Evolutionary conservation across 441 rosid genomes (phyloP).

Genomic region (Euphorbia corollata): DNA sequence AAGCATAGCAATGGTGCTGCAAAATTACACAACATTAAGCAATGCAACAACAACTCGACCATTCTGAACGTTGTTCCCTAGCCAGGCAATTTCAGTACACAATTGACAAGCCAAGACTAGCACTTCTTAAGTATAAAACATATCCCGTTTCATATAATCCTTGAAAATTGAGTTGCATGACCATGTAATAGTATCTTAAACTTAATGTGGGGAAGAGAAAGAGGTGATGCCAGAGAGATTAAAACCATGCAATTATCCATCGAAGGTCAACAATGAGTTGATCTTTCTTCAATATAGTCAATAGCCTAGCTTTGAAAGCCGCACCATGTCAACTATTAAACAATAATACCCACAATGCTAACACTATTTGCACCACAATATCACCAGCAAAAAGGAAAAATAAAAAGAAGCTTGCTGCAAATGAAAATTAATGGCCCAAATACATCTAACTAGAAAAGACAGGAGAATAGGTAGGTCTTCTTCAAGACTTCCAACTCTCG

Average conservation of each 20-base stretch:
- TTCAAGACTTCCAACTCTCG: too few species aligned
- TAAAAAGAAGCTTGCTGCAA: too few species aligned
- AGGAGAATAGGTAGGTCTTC: too few species aligned
- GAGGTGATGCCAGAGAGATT: not conserved
- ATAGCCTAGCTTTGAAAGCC: not conserved
- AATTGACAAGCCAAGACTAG: not conserved
- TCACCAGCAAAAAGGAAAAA: not conserved
- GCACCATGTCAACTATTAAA: not conserved
- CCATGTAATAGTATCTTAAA: not conserved
- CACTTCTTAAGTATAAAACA: not conserved
- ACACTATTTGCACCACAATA: not conserved
- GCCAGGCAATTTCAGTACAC: not conserved
- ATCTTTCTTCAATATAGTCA: not conserved
- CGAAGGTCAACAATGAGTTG: not conserved
- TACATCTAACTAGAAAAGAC: not conserved
- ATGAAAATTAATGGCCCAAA: not conserved
- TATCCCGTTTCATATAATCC: not conserved
- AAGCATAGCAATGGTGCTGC: not conserved
- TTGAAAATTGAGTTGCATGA: conserved; percentile 1
- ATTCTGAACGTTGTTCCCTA: not conserved
- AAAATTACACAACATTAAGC: conserved; percentile 1
- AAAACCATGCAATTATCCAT: not conserved
- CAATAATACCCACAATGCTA: not conserved
- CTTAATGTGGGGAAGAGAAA: not conserved
- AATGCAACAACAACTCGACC: conserved; percentile 4